Conservation (phyloP, 257 asterid species). For the Lantana camara region DNA sequence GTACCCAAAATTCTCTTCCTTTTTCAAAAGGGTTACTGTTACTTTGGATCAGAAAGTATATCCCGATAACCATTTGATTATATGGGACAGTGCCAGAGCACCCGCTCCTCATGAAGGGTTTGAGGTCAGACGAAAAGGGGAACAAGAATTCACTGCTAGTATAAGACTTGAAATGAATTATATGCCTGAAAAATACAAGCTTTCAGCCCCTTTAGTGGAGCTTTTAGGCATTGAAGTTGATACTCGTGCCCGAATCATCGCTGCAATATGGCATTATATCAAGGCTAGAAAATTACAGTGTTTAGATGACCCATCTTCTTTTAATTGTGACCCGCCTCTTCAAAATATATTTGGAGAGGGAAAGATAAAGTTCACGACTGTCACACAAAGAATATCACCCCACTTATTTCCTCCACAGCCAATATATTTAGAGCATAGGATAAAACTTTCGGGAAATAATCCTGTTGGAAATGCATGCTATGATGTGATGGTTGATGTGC, state of each 20-base stretch:
- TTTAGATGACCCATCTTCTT: conserved; percentile 67
- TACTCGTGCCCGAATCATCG: conserved; percentile 73
- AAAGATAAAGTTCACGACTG: conserved; percentile 64
- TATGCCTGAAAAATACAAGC: conserved; percentile 73
- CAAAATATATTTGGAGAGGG: conserved; percentile 70
- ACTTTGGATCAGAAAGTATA: conserved; percentile 73
- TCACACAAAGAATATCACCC: conserved; percentile 62
- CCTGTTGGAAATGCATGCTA: conserved; percentile 85
- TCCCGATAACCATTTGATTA: conserved; percentile 73
- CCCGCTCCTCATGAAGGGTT: conserved; percentile 81
- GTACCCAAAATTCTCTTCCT: conserved; percentile 71
- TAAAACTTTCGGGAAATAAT: conserved; percentile 71
- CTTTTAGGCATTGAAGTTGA: conserved; percentile 83
- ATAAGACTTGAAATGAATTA: conserved; percentile 74
- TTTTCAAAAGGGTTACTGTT: conserved; percentile 72
- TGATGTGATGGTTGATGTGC: conserved; percentile 75
- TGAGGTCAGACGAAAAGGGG: conserved; percentile 77
- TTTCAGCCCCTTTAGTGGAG: conserved; percentile 64
- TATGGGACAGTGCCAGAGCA: conserved; percentile 76
- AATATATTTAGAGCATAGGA: conserved; percentile 75
- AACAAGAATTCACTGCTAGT: conserved; percentile 70
- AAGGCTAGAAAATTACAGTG: conserved; percentile 82
- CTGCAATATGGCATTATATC: conserved; percentile 87
- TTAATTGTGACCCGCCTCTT: conserved; percentile 77
- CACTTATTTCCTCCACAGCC: conserved; percentile 77